Base-by-base conservation (phyloP, 257 asterid genomes). In the Craterostigma plantagineum region DNA sequence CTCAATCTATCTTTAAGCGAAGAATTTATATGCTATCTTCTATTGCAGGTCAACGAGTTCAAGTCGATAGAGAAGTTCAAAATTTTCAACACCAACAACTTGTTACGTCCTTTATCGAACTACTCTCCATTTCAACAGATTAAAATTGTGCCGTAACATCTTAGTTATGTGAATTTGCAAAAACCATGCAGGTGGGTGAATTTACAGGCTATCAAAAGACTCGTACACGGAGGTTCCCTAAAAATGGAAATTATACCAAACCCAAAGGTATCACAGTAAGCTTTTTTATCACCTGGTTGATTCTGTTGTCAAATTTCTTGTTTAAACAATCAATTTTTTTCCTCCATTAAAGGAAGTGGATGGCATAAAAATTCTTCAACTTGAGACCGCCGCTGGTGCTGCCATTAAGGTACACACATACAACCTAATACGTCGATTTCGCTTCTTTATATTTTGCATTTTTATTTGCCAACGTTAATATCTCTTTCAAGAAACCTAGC, bases 371-470 rank as follows among this genome's bases (percentile, higher is more conserved):
- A 90, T 87, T 60, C 95, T 85, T 70, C 96, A 85, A 64, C 91
- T 85, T 42, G 94, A 85, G 69, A 81, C 92, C 46, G 97, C 97
- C 53, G 99, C 95, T 38, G 99, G 99, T 45, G 96, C 99, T 48
- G 99, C 96, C 16, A 90, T 90, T 56, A 80, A 57, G 96, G 99
- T 90, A 74, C 30, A 11, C 12, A 12, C 30, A 23, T 2, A 14
- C 17, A 14, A 10, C 48, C 17, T 11, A 11, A 1, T 4, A 16
- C 8, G 14, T 14, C 13, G 17, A 18, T 18, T 15, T 16, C 16
- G 11, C 9, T 0, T 8, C 10, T 7, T 42, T 8, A 3, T 42
- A 13, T 4, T 12, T n/a, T n/a, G n/a, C n/a, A n/a, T n/a, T n/a
- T n/a, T n/a, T n/a, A n/a, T 18, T 42, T 43, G 17, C 4, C 11